These are phyloP conservation scores for Fusarium sp. DNA, from an alignment of 2,329 filamentous ascomycete species.

Conservation along the genomic window DNA sequence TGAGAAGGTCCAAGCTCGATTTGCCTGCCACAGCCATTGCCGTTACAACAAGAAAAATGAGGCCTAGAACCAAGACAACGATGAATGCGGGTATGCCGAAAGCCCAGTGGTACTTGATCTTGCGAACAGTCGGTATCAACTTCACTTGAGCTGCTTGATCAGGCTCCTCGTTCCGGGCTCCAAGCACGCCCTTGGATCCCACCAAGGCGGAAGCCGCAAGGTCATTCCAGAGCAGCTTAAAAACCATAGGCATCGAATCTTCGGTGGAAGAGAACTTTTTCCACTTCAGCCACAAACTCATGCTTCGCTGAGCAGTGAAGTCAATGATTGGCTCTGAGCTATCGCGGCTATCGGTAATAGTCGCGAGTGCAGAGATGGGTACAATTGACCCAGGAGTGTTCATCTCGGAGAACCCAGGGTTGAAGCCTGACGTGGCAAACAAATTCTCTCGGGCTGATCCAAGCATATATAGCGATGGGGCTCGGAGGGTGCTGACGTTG, in stretches of 20 bases:
- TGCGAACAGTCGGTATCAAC: slow-evolving; percentile 30
- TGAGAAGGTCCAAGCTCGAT: slow-evolving; percentile 25
- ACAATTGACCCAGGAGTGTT: slow-evolving; percentile 35
- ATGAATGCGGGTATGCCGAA: slow-evolving; percentile 41
- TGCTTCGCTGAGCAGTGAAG: slow-evolving; percentile 17
- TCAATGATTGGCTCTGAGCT: slow-evolving; percentile 7
- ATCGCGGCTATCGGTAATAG: slow-evolving; percentile 8
- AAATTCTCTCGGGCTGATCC: not conserved
- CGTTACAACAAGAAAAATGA: not conserved
- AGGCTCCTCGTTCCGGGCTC: slow-evolving; percentile 26
- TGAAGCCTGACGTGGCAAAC: not conserved
- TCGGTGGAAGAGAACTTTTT: slow-evolving; percentile 25
- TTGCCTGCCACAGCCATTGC: not conserved
- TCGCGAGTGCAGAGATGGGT: slow-evolving; percentile 17
- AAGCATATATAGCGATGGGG: slow-evolving; percentile 29
- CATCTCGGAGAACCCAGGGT: not conserved
- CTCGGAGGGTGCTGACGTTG: slow-evolving; percentile 32
- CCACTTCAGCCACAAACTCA: slow-evolving; percentile 39
- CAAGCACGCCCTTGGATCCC: slow-evolving; percentile 38
- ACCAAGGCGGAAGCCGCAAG: slow-evolving; percentile 41
- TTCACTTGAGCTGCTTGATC: slow-evolving; percentile 20
- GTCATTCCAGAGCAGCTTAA: slow-evolving; percentile 36
- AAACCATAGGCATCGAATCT: slow-evolving; percentile 16
- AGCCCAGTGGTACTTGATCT: slow-evolving; percentile 36
- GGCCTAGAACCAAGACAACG: slow-evolving; percentile 9